A percentile compares a stretch with the other conserved stretches of the same genome.
These are phyloP conservation scores for Phytophthora melonis DNA, from an alignment of 352 stramenopile species.

Conservation along the genomic window DNA sequence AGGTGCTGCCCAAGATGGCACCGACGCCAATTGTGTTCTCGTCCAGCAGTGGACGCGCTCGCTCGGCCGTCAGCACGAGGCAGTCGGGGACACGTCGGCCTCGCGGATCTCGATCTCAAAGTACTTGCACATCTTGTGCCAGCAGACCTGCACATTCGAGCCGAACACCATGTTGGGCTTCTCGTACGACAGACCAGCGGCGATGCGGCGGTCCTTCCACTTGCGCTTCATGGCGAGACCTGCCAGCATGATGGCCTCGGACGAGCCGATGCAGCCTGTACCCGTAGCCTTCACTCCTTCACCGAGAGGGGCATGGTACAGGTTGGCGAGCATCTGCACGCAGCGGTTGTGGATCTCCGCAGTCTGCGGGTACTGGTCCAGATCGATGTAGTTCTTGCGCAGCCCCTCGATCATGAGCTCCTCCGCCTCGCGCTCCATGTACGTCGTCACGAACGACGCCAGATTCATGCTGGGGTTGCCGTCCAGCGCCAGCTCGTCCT, in stretches of 20 bases:
- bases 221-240: constrained; percentile 85
- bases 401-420: constrained; percentile 86
- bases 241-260: constrained; percentile 90
- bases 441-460: constrained; percentile 90
- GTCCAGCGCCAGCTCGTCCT: constrained; percentile 87
- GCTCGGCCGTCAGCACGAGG: constrained; percentile 82
- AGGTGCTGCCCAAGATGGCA: constrained; percentile 90
- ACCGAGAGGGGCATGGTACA: constrained; percentile 81
- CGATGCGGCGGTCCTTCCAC: constrained; percentile 27
- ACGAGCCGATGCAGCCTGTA: constrained; percentile 90
- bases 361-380: constrained; percentile 91
- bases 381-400: constrained; percentile 92
- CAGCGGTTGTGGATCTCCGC: constrained; percentile 92
- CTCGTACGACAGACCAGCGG: constrained; percentile 19
- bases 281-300: constrained; percentile 61
- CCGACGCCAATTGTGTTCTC: constrained; percentile 93
- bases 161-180: constrained; percentile 34
- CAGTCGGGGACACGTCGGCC: constrained; percentile 32
- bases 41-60: constrained; percentile 79
- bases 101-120: constrained; percentile 34
- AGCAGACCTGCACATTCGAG: constrained; percentile 31
- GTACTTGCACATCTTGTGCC: constrained; percentile 36
- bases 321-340: constrained; percentile 90
- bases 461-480: constrained; percentile 90
- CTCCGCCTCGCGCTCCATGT: constrained; percentile 90